Percentiles rank a stretch among this genome's conserved stretches.
phyloP scores from a whole-genome alignment of 2,329 filamentous ascomycete genomes.

The Aspergillus udagawae region DNA sequence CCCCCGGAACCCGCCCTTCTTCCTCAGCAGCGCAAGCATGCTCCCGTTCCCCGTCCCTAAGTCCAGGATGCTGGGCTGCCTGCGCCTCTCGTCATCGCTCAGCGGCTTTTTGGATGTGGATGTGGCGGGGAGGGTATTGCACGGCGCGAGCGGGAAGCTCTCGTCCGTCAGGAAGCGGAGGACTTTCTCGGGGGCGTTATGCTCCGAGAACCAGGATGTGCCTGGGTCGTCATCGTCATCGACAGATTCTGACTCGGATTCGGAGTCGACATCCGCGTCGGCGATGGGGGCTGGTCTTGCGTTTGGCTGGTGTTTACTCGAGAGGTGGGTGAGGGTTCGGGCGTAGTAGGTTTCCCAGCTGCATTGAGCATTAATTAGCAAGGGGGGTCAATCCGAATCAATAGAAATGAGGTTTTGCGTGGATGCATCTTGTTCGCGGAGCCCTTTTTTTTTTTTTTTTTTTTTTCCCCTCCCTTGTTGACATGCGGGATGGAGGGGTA shows the following conservation, averaged over 20 bases:
- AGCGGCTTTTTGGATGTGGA: not conserved
- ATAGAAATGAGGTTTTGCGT: conserved; percentile 1
- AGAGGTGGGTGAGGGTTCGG: conserved; percentile 39
- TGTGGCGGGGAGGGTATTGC: conserved; percentile 25
- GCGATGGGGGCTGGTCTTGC: conserved; percentile 27
- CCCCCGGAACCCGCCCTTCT: conserved; percentile 61
- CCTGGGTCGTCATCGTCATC: conserved; percentile 73
- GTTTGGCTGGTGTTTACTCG: conserved; percentile 20
- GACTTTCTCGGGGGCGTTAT: conserved; percentile 78
- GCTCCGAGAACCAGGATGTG: conserved; percentile 95
- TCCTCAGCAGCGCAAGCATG: conserved; percentile 75
- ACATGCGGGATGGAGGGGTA: not conserved
- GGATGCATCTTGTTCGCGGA: not conserved
- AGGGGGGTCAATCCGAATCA: not conserved
- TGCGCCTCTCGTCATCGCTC: conserved; percentile 4
- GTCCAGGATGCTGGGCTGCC: conserved; percentile 61
- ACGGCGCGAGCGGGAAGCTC: conserved; percentile 42
- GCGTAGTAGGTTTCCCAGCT: conserved; percentile 63
- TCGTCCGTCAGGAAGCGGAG: conserved; percentile 60
- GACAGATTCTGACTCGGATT: conserved; percentile 53
- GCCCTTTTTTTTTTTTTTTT: not conserved
- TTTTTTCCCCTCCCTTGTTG: not conserved
- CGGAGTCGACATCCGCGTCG: conserved; percentile 56
- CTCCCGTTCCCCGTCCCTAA: conserved; percentile 93
- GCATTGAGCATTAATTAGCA: conserved; percentile 1